These are phyloP conservation scores for Thalassiosira hispida DNA, from an alignment of 352 stramenopile genomes.

Conservation along the genomic window DNA sequence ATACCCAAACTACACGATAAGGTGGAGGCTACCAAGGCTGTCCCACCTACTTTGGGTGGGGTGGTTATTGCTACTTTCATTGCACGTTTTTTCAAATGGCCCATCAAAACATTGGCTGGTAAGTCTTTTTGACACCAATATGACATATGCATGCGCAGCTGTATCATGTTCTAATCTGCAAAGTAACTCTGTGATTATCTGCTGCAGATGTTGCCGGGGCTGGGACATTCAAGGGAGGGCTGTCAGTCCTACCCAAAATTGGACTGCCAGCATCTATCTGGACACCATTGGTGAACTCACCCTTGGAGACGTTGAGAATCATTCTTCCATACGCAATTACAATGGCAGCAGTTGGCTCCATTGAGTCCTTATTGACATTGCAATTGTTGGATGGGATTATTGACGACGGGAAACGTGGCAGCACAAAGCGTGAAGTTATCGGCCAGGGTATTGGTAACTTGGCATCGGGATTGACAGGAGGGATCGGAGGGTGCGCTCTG, in stretches of 20 bases:
- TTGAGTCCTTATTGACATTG: conserved; percentile 94
- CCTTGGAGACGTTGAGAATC: conserved; percentile 69
- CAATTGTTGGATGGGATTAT: conserved; percentile 89
- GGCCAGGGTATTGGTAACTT: conserved; percentile 90
- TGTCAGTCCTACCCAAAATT: conserved; percentile 67
- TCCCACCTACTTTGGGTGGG: conserved; percentile 70
- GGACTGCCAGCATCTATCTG: conserved; percentile 55
- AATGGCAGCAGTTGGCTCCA: conserved; percentile 90
- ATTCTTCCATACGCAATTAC: conserved; percentile 89
- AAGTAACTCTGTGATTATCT: neutral
- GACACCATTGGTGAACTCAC: conserved; percentile 56
- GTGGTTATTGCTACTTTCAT: conserved; percentile 55
- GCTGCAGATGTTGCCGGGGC: conserved; percentile 62
- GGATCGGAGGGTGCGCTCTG: conserved; percentile 93
- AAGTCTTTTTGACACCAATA: neutral
- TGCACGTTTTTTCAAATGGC: conserved; percentile 60
- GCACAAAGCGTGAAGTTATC: conserved; percentile 86
- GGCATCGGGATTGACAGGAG: conserved; percentile 90
- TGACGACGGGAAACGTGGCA: conserved; percentile 79
- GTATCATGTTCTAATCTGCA: conserved; percentile 5
- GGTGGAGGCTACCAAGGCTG: conserved; percentile 45
- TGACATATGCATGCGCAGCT: neutral
- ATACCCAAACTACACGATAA: conserved; percentile 66
- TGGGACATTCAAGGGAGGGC: conserved; percentile 70
- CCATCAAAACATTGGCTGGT: conserved; percentile 67